Evolutionary conservation across 2,329 filamentous ascomycete species (phyloP).

Genomic region (Trichophyton verrucosum): DNA sequence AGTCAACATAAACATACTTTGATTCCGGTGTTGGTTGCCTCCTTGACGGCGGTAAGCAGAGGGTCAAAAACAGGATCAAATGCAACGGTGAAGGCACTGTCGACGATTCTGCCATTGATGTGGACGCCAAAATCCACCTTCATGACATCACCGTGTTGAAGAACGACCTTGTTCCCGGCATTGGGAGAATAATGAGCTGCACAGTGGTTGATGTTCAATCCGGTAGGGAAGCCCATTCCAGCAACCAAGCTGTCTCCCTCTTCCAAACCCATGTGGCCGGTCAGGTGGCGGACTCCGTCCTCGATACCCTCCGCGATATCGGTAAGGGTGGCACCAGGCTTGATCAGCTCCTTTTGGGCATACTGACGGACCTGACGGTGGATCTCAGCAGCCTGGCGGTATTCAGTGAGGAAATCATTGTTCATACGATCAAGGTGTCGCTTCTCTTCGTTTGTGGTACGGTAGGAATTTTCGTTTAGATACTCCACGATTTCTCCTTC

Average conservation of each 20-base stretch:
- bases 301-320: constrained; percentile 83
- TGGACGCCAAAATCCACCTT: constrained; percentile 63
- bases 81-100: constrained; percentile 57
- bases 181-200: constrained; percentile 83
- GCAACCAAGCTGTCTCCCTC: constrained; percentile 67
- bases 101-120: constrained; percentile 58
- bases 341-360: constrained; percentile 60
- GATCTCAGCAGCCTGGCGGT: constrained; percentile 75
- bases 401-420: constrained; percentile 66
- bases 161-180: constrained; percentile 64
- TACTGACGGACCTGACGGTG: constrained; percentile 78
- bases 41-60: constrained; percentile 53
- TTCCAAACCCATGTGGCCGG: constrained; percentile 61
- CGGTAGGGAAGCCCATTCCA: constrained; percentile 78
- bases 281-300: constrained; percentile 62
- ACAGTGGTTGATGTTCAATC: constrained; percentile 71
- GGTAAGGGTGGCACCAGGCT: constrained; percentile 66
- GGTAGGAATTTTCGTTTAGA: constrained; percentile 60
- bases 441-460: constrained; percentile 76
- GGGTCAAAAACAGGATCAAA: constrained; percentile 59
- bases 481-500: constrained; percentile 70
- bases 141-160: constrained; percentile 57
- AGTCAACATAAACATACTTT: constrained; percentile 32
- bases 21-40: constrained; percentile 63
- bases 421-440: constrained; percentile 69